phyloP scores from a whole-genome alignment of 1,284 basidiomycete genomes.

The Pseudozyma flocculosa region DNA sequence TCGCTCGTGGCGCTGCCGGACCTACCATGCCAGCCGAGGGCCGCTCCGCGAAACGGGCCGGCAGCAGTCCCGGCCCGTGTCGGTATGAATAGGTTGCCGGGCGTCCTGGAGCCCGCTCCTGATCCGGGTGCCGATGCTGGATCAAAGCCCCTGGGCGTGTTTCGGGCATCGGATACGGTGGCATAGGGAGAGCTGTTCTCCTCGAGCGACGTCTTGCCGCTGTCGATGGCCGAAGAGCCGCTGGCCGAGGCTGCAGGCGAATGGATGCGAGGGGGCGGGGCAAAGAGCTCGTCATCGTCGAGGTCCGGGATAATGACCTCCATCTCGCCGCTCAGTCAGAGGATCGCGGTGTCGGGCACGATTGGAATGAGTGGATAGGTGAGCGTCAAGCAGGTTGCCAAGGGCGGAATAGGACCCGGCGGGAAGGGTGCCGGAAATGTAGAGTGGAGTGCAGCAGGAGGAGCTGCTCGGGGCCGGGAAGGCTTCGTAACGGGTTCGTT shows the following conservation, averaged over 20 bases:
- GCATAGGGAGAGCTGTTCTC: not conserved
- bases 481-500: too few relatives aligned
- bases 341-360: too few relatives aligned
- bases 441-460: too few relatives aligned
- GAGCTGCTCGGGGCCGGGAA: too few relatives aligned
- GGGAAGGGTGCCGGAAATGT: too few relatives aligned
- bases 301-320: conserved; percentile 56
- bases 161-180: not conserved
- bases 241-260: conserved; percentile 15
- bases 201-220: conserved; percentile 13
- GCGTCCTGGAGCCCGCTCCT: not conserved
- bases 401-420: too few relatives aligned
- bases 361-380: too few relatives aligned
- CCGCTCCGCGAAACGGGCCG: conserved; percentile 36
- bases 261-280: conserved; percentile 18
- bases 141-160: too few relatives aligned
- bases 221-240: conserved; percentile 7
- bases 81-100: not conserved
- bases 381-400: too few relatives aligned
- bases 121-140: too few relatives aligned
- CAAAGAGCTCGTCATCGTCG: conserved; percentile 45
- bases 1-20: conserved; percentile 34
- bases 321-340: conserved; percentile 16
- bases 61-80: not conserved
- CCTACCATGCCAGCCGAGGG: conserved; percentile 31